These are phyloP conservation scores for Microsporum audouinii DNA, from an alignment of 2,329 filamentous ascomycete genomes.

Conservation along the genomic window DNA sequence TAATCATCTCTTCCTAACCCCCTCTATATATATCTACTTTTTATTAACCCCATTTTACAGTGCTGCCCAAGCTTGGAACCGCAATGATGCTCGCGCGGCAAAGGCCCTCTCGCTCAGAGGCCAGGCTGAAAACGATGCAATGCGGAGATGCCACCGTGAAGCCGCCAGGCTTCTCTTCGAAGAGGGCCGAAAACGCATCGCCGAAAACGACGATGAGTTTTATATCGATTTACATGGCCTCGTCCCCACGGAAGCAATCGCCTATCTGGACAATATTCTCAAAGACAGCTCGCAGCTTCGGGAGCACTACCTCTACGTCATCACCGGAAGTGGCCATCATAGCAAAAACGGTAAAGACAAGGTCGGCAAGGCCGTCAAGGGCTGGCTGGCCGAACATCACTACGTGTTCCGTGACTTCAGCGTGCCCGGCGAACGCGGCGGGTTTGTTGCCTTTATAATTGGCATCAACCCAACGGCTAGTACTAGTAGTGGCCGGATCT, in stretches of 20 bases:
- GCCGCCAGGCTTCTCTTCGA: constrained; percentile 87
- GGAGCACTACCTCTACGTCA: constrained; percentile 72
- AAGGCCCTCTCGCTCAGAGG: constrained; percentile 89
- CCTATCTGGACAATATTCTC: constrained; percentile 81
- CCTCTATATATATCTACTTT: constrained; percentile 5
- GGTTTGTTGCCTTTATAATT: constrained; percentile 53
- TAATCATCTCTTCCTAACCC: constrained; percentile 28
- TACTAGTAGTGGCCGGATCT: constrained; percentile 37
- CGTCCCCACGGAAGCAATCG: constrained; percentile 93
- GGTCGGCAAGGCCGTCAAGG: constrained; percentile 83
- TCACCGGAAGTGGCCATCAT: constrained; percentile 93
- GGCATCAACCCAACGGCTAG: constrained; percentile 50
- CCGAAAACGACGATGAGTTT: constrained; percentile 50
- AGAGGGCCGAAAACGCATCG: constrained; percentile 66
- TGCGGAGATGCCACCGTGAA: constrained; percentile 93
- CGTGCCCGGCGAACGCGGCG: constrained; percentile 86
- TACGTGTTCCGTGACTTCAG: constrained; percentile 95
- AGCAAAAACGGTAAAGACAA: constrained; percentile 99
- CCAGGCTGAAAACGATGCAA: constrained; percentile 91
- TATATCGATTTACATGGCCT: constrained; percentile 96
- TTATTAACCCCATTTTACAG: constrained; percentile 35
- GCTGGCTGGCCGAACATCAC: constrained; percentile 87
- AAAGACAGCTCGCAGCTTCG: constrained; percentile 64
- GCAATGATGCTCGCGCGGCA: constrained; percentile 89
- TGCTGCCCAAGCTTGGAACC: constrained; percentile 95